Conservation (phyloP, 352 stramenopile species). For the Pythium scleroteichum region DNA sequence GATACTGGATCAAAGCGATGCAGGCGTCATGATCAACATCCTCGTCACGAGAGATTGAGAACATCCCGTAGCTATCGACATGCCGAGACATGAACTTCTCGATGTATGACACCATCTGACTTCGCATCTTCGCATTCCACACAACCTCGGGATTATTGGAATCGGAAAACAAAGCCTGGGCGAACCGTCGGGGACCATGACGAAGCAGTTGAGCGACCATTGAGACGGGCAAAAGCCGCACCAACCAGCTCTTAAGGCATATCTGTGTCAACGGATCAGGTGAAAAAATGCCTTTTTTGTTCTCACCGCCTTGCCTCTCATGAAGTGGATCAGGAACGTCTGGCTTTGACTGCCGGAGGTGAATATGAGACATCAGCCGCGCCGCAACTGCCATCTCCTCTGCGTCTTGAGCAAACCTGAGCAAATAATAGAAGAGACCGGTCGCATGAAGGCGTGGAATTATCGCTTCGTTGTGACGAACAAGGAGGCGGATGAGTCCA, state of each 20-base stretch:
- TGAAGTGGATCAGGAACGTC: constrained; percentile 60
- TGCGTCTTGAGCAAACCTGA: constrained; percentile 76
- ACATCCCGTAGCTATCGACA: constrained; percentile 64
- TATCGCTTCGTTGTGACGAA: constrained; percentile 83
- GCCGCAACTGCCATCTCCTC: constrained; percentile 84
- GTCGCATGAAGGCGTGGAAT: constrained; percentile 83
- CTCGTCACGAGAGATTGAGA: constrained; percentile 70
- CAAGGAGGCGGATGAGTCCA: constrained; percentile 75
- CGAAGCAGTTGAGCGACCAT: constrained; percentile 85
- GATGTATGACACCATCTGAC: constrained; percentile 86
- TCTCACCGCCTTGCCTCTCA: constrained; percentile 75
- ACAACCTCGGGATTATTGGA: constrained; percentile 87
- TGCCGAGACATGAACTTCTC: constrained; percentile 86
- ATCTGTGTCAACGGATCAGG: constrained; percentile 81
- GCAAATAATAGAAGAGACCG: constrained; percentile 86
- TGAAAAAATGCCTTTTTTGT: constrained; percentile 81
- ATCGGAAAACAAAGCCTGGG: constrained; percentile 77
- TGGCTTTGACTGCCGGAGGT: constrained; percentile 75
- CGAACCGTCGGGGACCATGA: constrained; percentile 74
- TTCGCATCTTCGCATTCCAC: constrained; percentile 84
- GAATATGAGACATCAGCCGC: constrained; percentile 77
- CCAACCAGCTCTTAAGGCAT: constrained; percentile 83
- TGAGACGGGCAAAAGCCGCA: constrained; percentile 78
- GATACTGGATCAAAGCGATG: constrained; percentile 80
- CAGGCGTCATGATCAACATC: constrained; percentile 75